Conservation (phyloP, 179 eudicot genomes). For the Drosera spatulata region DNA sequence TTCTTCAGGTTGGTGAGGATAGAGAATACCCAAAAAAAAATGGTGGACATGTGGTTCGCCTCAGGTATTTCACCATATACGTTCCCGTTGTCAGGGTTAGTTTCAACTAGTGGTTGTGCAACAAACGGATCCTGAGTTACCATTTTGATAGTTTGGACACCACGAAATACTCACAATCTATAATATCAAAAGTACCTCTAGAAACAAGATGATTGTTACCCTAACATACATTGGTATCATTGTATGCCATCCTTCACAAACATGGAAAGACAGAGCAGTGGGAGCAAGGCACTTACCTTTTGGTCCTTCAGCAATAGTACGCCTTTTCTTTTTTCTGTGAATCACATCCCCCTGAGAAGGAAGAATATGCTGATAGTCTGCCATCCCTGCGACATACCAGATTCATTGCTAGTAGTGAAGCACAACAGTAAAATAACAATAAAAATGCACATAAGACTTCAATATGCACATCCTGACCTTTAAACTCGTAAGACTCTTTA, state of each 20-base stretch:
- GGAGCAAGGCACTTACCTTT: slow-evolving; percentile 31
- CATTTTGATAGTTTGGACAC: no score
- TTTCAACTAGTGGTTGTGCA: no score
- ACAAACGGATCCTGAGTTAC: no score
- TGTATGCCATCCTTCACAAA: not conserved
- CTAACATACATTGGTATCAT: no score
- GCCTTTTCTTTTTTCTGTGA: slow-evolving; percentile 48
- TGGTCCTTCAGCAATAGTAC: slow-evolving; percentile 48
- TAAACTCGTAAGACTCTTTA: slow-evolving; percentile 64
- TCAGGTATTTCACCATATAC: no score
- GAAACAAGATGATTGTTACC: no score
- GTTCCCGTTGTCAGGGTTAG: no score
- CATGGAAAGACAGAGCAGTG: not conserved
- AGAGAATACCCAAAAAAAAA: no score
- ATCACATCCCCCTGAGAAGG: slow-evolving; percentile 72
- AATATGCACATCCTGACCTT: slow-evolving; percentile 36
- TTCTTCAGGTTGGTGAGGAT: no score
- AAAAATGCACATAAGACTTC: not conserved
- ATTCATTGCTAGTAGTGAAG: not conserved
- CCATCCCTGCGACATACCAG: slow-evolving; percentile 55
- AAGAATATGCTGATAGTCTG: slow-evolving; percentile 84
- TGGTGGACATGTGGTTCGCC: no score
- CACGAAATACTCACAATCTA: no score
- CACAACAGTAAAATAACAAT: not conserved
- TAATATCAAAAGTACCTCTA: no score